These are phyloP conservation scores for Coprinellus micaceus DNA, from an alignment of 768 basidiomycete species.

Conservation along the genomic window DNA sequence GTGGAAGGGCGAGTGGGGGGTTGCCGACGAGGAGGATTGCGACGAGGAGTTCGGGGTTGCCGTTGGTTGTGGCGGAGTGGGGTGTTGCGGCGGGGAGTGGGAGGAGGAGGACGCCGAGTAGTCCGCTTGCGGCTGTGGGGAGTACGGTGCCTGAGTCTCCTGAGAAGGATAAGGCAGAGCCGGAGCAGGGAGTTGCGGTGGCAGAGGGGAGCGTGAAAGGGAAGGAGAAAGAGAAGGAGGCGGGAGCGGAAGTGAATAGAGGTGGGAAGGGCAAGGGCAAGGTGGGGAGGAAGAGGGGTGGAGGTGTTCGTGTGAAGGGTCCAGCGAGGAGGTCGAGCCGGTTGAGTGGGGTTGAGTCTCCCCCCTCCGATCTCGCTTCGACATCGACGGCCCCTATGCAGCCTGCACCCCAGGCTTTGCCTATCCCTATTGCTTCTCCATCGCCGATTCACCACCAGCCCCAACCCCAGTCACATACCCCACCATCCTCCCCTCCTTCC, in stretches of 20 bases:
- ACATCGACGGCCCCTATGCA: neutral
- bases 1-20: too few relatives aligned
- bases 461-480: neutral
- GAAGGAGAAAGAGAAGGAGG: neutral
- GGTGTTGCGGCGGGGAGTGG: neutral
- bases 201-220: neutral
- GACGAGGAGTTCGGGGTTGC: neutral
- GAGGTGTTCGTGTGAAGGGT: neutral
- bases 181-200: neutral
- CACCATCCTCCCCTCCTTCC: neutral
- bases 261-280: neutral
- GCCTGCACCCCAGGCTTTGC: neutral
- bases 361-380: neutral
- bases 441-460: neutral
- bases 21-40: neutral
- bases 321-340: slow-evolving; percentile 4
- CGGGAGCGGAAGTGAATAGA: neutral
- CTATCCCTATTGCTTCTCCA: neutral
- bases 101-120: neutral
- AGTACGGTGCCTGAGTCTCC: too few relatives aligned
- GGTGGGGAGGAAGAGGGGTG: neutral
- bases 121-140: neutral
- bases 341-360: slow-evolving; percentile 1
- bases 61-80: neutral
- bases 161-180: too few relatives aligned